Base-by-base conservation (phyloP, 352 stramenopile genomes). In the Phytophthora agathidicida region DNA sequence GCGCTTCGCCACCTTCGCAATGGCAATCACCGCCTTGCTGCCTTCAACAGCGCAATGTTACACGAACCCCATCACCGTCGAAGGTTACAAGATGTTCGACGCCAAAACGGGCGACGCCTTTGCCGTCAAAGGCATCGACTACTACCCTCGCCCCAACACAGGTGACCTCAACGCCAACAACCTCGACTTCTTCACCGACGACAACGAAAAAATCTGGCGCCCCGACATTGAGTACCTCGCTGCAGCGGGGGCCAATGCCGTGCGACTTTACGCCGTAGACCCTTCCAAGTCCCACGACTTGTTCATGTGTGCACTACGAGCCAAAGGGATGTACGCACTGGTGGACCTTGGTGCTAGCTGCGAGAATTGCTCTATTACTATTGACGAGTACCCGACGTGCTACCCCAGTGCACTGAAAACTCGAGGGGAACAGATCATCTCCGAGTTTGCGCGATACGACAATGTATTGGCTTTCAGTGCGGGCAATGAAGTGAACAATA, bases 401-500 rank as follows among this genome's bases (percentile, higher is more conserved):
- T 94, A 94, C 70, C 57, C 84, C 0, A 39, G 44, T 3, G 49
- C 48, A 3, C 46, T 96, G 14, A 94, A 93, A 69, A 71, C 65
- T 9, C 77, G 86, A 17, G 89, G 85, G 3, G 65, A 93, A 58
- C 56, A 75, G 38, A 88, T 97, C 48, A 92, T 96, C 63, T 68
- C 65, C 5, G 73, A 72, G 20, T 97, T 97, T 56, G 70, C 88
- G 5, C 76, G 88, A 48, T 97, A 96, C 60, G 76, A 88, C 73
- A 97, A 97, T 55, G 66, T 89, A 0, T 27, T 97, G 37, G 83
- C 61, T 0, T 92, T 94, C 61, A 91, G 82, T 47, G 84, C 66
- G 1, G 88, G 88, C 11, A 96, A 97, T 62, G 89, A 97, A 69
- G 67, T 91, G 13, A 96, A 94, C 46, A 67, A 93, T 44, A 69